Base-by-base conservation (phyloP, 768 basidiomycete species). In the Galerina sulciceps region DNA sequence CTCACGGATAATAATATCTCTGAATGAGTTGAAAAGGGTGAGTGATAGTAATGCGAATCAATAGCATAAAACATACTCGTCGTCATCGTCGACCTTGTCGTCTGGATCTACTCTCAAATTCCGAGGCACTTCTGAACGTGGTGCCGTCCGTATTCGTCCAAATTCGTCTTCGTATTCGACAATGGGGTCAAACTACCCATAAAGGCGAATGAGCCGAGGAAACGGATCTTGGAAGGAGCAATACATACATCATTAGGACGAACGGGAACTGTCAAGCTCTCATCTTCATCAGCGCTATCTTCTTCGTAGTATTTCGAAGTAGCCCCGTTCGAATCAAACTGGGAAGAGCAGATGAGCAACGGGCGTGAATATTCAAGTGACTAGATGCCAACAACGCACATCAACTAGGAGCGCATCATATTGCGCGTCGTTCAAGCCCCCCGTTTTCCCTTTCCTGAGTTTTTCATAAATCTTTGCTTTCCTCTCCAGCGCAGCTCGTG, bases 131-230 rank as follows among this genome's bases (percentile, higher is more conserved):
- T 94, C 90, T 11, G 93, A 94, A 10, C 83, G 82, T 50, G 79
- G 81, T 15, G 82, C 85, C 0, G 83, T 90, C 58, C 91, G 79
- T 38, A 85, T 64, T n/a, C 93, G 85, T 36, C 93, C 93, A 67
- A 92, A 93, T 67, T 94, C 93, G 62, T 95, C 93, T 68, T 89
- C 86, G 58, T 93, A 94, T 70, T 94, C 93, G 5, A 94, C 79
- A 31, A 93, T 75, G 10, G 91, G 91, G 64, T 94, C 92, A 55
- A 86, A 80, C 86, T 91, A 56, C 1, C 51, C 2, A 22, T 17
- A 13, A 9, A 54, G 23, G 47, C 23, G 45, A 53, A 60, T 38
- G 40, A 53, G 31, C 38, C 40, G 13, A 38, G 14, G 43, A 18
- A 38, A 35, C 18, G 5, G 17, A 54, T 20, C 23, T 13, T 10